Evolutionary conservation across 345 rosid genomes (phyloP).

Genomic region (Punica granatum): DNA sequence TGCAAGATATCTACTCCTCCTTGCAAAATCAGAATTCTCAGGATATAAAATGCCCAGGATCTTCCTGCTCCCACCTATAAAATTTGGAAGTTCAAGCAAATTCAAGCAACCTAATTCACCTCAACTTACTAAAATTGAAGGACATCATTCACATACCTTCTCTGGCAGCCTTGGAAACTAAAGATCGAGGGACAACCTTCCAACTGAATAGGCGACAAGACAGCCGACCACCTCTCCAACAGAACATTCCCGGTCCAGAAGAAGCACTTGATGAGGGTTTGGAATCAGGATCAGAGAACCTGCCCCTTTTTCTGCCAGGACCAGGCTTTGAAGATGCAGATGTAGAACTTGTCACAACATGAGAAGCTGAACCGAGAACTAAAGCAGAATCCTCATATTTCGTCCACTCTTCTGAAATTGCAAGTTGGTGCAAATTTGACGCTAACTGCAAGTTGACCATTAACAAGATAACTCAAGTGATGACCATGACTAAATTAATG

Average conservation of each 20-base stretch:
- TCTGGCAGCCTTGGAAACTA: constrained; percentile 81
- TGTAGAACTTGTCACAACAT: constrained; percentile 45
- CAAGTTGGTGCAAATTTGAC: constrained; percentile 65
- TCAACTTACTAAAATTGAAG: constrained; percentile 10
- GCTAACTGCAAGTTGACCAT: constrained; percentile 47
- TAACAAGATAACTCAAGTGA: background rate
- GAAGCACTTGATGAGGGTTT: constrained; percentile 46
- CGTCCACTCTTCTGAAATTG: constrained; percentile 73
- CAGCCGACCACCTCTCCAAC: constrained; percentile 96
- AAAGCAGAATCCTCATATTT: constrained; percentile 60
- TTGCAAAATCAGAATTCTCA: constrained; percentile 75
- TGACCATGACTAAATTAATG: background rate
- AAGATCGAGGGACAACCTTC: constrained; percentile 65
- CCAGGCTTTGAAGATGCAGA: constrained; percentile 59
- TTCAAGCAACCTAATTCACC: constrained; percentile 16
- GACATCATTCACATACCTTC: constrained; percentile 52
- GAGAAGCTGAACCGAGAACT: constrained; percentile 69
- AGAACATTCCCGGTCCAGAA: constrained; percentile 59
- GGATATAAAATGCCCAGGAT: constrained; percentile 76
- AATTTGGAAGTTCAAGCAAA: constrained; percentile 34
- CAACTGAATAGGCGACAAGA: constrained; percentile 75
- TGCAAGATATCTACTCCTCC: constrained; percentile 67
- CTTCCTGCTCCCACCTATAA: constrained; percentile 71
- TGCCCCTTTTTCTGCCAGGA: constrained; percentile 52
- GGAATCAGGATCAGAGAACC: constrained; percentile 35